Base-by-base conservation (phyloP, 139 green algal genomes). In the Ulvella scutata region DNA sequence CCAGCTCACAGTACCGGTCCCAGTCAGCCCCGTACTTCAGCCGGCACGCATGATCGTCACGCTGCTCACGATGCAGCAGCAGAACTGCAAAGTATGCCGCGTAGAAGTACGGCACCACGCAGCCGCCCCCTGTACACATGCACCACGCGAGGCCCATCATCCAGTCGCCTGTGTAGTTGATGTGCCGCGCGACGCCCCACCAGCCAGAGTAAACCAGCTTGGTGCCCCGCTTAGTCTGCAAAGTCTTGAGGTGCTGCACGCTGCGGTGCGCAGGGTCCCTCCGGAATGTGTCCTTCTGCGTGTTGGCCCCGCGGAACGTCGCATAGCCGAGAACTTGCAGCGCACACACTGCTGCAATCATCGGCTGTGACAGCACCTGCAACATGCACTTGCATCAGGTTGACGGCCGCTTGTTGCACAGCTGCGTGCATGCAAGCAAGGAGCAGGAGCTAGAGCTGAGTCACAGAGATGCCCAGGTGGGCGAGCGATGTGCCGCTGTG, bases 91-190 rank as follows among this genome's bases (percentile, higher is more conserved):
- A 97, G 82, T 99, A 99, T 21, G 94, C 86, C 75, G 88, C 92
- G 83, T 99, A 99, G 73, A 98, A 97, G 78, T 97, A 99, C 2
- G 93, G 87, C 9, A 97, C 74, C 6, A 92, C 72, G 38, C 81
- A 82, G 20, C 79, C 38, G 17, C 92, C 87, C n/a, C 92, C 94
- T 17, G 61, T 37, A 0, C 93, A 91, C 73, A 99, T 79, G 82
- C 93, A 97, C 92, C 92, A 98, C 3, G 94, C 82, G 59, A 92
- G 75, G 33, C 78, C 92, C 86, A 97, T 93, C 31, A 98, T 75
- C 88, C 94, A 94, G 80, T 98, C 93, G 3, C 93, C 93, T 17
- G 90, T 82, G 83, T 98, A 98, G 83, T 98, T 98, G 79, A 93
- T 91, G 78, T 98, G 91, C 20, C 93, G 83, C 7, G 90, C 84